Evolutionary conservation across 1,139 yeast species (phyloP), one percentile per base, ranked within the genome.

Genomic region (Nakaseomyces bracarensis): DNA sequence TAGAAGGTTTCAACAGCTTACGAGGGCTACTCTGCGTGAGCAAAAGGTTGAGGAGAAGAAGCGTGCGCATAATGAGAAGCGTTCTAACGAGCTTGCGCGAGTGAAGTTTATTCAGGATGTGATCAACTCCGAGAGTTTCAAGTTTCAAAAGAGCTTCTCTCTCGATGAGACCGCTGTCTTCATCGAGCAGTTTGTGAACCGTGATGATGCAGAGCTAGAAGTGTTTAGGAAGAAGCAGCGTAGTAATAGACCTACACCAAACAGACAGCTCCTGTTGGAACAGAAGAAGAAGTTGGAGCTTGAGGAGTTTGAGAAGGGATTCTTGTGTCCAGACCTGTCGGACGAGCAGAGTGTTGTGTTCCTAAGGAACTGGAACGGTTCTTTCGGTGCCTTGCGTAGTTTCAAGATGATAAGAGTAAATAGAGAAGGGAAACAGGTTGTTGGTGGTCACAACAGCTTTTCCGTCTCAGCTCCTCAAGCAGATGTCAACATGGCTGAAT

Each of bases 21-120:
- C 80, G 47, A 70, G 93, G 49, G 96, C 96, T n/a, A 77, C 93
- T 1, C 66, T 86, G 38, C 73, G 97, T 61, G 93, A 86, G 49
- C 72, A 72, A 39, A 84, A 82, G 60, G 67, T 89, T 41, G 72
- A 71, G 36, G 69, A 68, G 42, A 77, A 74, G 58, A 82, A 81
- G 57, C 62, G 66, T 36, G 67, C 69, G 36, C 75, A 75, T 49
- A 63, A 72, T 27, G 81, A 79, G 42, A 76, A 76, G 50, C 78
- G 80, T 51, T 73, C 74, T 39, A 71, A 73, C 47, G 84, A 79
- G 49, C 63, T 67, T 40, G 66, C 68, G 38, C 65, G 87, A 46
- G 68, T 77, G 34, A 70, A 70, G 47, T 84, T 75, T 55, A 66
- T 87, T 45, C 87, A 85, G 57, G 82, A 79, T 47, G 72, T 75